These are phyloP conservation scores for Suhomyces coccinellae DNA, from an alignment of 1,139 yeast genomes.

Conservation along the genomic window DNA sequence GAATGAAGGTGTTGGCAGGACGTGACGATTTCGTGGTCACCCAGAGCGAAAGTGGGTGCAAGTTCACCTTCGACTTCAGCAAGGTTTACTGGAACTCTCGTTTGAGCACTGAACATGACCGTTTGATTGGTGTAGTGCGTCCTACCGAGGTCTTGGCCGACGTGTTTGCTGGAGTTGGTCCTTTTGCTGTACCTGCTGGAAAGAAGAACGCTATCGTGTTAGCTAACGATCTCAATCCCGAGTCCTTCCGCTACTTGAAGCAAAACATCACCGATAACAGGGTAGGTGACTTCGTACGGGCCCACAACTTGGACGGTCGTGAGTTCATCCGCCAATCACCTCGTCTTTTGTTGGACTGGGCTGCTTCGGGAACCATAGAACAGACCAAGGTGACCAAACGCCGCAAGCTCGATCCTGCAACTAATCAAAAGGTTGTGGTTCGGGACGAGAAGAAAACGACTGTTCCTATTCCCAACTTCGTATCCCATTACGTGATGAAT, in stretches of 20 bases:
- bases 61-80: slow-evolving; percentile 82
- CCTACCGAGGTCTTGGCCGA: slow-evolving; percentile 80
- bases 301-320: slow-evolving; percentile 80
- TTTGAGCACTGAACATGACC: slow-evolving; percentile 87
- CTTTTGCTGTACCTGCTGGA: slow-evolving; percentile 96
- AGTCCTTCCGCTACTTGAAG: slow-evolving; percentile 67
- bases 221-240: slow-evolving; percentile 94
- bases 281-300: slow-evolving; percentile 56
- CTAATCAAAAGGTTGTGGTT: slow-evolving; percentile 17
- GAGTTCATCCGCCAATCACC: slow-evolving; percentile 70
- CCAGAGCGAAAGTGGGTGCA: slow-evolving; percentile 86
- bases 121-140: slow-evolving; percentile 64
- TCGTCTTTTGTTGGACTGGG: slow-evolving; percentile 44
- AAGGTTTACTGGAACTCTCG: slow-evolving; percentile 98
- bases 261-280: slow-evolving; percentile 68
- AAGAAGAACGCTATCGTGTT: slow-evolving; percentile 75
- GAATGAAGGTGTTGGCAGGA: slow-evolving; percentile 93
- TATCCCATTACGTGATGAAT: slow-evolving; percentile 87
- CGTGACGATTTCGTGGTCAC: slow-evolving; percentile 70
- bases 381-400: slow-evolving; percentile 32
- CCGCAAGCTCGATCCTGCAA: slow-evolving; percentile 30
- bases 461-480: slow-evolving; percentile 55
- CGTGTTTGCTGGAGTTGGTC: slow-evolving; percentile 99
- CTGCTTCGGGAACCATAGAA: slow-evolving; percentile 19
- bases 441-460: slow-evolving; percentile 32